Evolutionary conservation across 2,329 filamentous ascomycete genomes (phyloP), one percentile per base, ranked within the genome.

Genomic region (Hyphodiscus sp.): DNA sequence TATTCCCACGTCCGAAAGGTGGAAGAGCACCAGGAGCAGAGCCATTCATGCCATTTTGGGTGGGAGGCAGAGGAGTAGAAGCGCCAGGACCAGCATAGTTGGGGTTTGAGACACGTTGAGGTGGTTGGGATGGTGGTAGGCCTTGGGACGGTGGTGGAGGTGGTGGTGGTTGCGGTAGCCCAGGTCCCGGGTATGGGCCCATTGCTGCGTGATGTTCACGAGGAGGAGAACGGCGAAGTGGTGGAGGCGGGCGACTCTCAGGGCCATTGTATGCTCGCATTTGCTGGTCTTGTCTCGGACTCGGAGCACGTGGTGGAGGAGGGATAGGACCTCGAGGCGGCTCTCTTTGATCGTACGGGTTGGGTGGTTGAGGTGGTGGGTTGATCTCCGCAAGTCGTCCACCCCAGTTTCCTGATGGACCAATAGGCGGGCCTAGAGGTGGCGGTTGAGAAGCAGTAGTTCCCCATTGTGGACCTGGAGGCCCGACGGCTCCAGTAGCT

Each of bases 381-480:
- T 86, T 91, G 57, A 96, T 84, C 59, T 94, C 90, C 56, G 87
- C 89, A 57, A 95, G 79, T 54, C 88, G 80, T 50, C 80, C 77
- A 60, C 78, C 79, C 71, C 80, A 83, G 62, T 77, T 81, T 23
- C 58, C 61, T 26, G 66, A 58, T 30, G 66, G 66, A 38, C 63
- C 63, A 47, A 58, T 53, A 33, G 65, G 66, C 38, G 68, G 68
- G 13, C 66, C 77, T 48, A 77, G 71, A 56, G 81, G 78, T 20
- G 80, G 80, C 18, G 84, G 80, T 52, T 85, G 85, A 33, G 85
- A 85, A 56, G 78, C 77, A 47, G 90, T 88, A 54, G 85, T 87
- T 58, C 88, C 89, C 92, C 92, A 97, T 69, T 95, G 88, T 59
- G 91, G 91, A 49, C 86, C 87, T 50, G 89, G 89, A 54, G 90